phyloP scores from a whole-genome alignment of 305 asterid genomes.

The Fraxinus platypoda region DNA sequence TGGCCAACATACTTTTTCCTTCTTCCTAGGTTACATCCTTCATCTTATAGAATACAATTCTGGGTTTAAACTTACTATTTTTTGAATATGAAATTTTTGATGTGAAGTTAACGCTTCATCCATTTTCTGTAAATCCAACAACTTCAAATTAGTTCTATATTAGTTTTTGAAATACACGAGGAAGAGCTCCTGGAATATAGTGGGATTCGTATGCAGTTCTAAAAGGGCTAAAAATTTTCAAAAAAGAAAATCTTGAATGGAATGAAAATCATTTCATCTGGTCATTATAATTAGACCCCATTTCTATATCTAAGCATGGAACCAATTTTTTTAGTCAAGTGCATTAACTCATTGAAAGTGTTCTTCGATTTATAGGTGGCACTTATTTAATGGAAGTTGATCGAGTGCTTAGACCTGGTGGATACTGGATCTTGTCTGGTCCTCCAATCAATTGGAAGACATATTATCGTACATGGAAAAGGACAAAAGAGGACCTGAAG shows the following conservation, averaged over 20 bases:
- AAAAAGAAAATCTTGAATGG: not conserved
- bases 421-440: conserved; percentile 92
- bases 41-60: not conserved
- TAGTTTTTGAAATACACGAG: not conserved
- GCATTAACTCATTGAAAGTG: not conserved
- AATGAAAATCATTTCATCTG: not conserved
- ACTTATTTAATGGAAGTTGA: conserved; percentile 88
- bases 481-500: conserved; percentile 71
- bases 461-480: conserved; percentile 75
- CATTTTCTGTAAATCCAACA: not conserved
- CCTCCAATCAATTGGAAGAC: conserved; percentile 98
- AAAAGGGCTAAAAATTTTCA: not conserved
- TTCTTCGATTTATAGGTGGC: conserved; percentile 52
- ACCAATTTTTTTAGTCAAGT: not conserved
- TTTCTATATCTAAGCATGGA: not conserved
- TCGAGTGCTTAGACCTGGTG: conserved; percentile 92
- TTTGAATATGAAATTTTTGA: not conserved
- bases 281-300: not conserved
- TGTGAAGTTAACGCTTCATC: not conserved
- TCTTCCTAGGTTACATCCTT: not conserved
- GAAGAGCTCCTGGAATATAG: not conserved
- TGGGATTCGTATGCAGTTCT: not conserved
- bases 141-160: not conserved
- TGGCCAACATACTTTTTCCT: not conserved
- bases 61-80: not conserved